Percentiles rank a stretch among this genome's conserved stretches.
These are phyloP conservation scores for Thraustotheca clavata DNA, from an alignment of 352 stramenopile species.

Conservation along the genomic window DNA sequence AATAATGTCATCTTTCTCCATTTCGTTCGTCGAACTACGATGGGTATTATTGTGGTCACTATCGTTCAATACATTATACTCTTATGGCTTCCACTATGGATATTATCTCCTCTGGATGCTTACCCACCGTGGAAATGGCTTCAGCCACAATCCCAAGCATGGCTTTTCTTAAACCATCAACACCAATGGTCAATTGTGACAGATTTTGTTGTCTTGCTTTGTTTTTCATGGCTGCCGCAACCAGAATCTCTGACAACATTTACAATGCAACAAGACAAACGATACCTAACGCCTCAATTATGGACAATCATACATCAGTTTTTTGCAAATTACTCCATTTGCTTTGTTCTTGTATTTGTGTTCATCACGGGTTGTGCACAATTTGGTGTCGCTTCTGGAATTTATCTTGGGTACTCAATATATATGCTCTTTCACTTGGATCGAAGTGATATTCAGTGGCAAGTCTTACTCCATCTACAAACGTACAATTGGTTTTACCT, in stretches of 20 bases:
- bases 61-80: conserved; percentile 62
- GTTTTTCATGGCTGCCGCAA: conserved; percentile 56
- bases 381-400: conserved; percentile 57
- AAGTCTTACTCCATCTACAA: conserved; percentile 51
- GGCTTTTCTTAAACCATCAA: conserved; percentile 54
- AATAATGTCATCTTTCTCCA: conserved; percentile 41
- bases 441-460: conserved; percentile 43
- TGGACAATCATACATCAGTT: neutral
- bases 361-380: conserved; percentile 67
- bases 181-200: conserved; percentile 70
- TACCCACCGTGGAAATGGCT: conserved; percentile 5
- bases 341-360: conserved; percentile 53
- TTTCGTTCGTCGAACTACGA: conserved; percentile 42
- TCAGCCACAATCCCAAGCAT: conserved; percentile 41
- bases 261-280: neutral
- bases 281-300: neutral
- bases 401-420: conserved; percentile 59
- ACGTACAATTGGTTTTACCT: conserved; percentile 80
- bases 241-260: conserved; percentile 25
- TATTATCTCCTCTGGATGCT: neutral
- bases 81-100: conserved; percentile 24
- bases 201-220: conserved; percentile 63
- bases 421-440: conserved; percentile 76
- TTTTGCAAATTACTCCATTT: conserved; percentile 26
- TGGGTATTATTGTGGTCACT: conserved; percentile 54